A percentile compares a stretch with the other conserved stretches of the same genome.
Evolutionary conservation across 2,329 filamentous ascomycete genomes (phyloP).

Genomic region (Apiospora saccharicola): DNA sequence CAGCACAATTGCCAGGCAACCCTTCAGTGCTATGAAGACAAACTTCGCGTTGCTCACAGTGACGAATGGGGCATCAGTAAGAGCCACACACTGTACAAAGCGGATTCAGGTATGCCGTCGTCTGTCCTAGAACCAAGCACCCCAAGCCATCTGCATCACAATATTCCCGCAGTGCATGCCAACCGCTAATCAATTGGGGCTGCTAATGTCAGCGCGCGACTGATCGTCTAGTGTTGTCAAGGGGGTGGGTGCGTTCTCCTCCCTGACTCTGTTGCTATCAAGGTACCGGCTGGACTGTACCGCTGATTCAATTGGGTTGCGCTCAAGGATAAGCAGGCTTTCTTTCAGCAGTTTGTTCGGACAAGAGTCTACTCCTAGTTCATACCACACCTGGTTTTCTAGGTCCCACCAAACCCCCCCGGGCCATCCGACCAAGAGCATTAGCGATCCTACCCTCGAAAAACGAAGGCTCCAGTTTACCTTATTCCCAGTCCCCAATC

Average conservation of each 20-base stretch:
- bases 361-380: not conserved
- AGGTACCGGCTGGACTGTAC: not conserved
- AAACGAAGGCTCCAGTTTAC: conserved; percentile 20
- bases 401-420: conserved; percentile 25
- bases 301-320: conserved; percentile 12
- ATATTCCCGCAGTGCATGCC: conserved; percentile 18
- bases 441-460: conserved; percentile 27
- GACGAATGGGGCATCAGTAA: not conserved
- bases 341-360: conserved; percentile 12
- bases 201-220: conserved; percentile 1
- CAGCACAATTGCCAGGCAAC: not conserved
- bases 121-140: not conserved
- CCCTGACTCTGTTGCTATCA: conserved; percentile 9
- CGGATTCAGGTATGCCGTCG: not conserved
- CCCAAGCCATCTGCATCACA: conserved; percentile 3
- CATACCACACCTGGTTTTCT: conserved; percentile 14
- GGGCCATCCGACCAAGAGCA: conserved; percentile 30
- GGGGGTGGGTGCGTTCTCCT: not conserved
- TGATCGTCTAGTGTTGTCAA: conserved; percentile 8
- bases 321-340: conserved; percentile 16
- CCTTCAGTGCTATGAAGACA: not conserved
- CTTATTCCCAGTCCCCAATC: conserved; percentile 23
- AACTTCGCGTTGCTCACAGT: not conserved
- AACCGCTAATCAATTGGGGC: not conserved
- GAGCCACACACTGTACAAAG: not conserved